Conservation (phyloP, 371 early-diverging fungal genomes). For the Entomophthora muscae region DNA sequence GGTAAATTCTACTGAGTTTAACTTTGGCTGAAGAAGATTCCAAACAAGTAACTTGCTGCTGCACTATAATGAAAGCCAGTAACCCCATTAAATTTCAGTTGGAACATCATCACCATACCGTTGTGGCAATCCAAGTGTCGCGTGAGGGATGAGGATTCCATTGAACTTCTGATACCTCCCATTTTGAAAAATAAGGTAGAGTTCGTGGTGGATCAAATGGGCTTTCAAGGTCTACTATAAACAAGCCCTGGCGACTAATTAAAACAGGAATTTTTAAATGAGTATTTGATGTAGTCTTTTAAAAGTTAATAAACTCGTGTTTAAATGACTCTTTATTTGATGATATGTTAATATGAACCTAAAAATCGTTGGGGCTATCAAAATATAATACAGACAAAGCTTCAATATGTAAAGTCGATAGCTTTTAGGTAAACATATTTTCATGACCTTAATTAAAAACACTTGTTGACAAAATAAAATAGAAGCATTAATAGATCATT, state of each 20-base stretch:
- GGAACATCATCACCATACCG: slow-evolving; percentile 24
- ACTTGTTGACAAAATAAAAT: no score
- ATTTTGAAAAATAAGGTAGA: slow-evolving; percentile 60
- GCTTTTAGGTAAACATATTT: no score
- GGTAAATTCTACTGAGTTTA: slow-evolving; percentile 44
- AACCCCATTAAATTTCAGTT: background rate
- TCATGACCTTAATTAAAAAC: no score
- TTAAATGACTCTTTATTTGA: no score
- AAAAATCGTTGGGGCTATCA: no score
- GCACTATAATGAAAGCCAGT: slow-evolving; percentile 34
- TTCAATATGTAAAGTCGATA: no score
- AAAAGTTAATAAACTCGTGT: no score
- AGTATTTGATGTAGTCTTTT: no score
- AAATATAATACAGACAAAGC: no score
- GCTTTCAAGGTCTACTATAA: slow-evolving; percentile 62
- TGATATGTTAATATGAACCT: no score
- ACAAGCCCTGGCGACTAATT: slow-evolving; percentile 59
- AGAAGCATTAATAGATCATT: no score
- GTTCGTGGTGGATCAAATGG: slow-evolving; percentile 53
- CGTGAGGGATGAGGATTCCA: slow-evolving; percentile 70
- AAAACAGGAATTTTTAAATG: no score
- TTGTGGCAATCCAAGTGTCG: slow-evolving; percentile 69
- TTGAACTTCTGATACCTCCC: slow-evolving; percentile 74
- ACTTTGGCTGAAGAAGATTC: slow-evolving; percentile 34
- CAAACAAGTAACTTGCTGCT: slow-evolving; percentile 68